Base-by-base conservation (phyloP, 257 asterid genomes). In the Solanum stenotomum region DNA sequence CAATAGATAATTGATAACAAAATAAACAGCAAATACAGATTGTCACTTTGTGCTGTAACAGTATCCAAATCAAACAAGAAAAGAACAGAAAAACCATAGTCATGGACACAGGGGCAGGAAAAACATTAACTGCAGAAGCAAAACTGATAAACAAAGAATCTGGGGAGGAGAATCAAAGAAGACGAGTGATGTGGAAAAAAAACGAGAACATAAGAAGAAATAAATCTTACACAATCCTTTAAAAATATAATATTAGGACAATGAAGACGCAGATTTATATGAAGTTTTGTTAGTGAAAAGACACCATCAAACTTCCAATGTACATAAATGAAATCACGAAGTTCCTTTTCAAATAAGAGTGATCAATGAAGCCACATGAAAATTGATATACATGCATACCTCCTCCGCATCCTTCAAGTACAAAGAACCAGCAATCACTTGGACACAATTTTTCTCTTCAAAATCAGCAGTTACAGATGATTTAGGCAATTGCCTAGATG, bases 321-420 rank as follows among this genome's bases (percentile, higher is more conserved):
- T 81, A 81, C 40, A 81, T 5, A 46, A 81, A 16, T 44, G 68
- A 81, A 81, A 81, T 81, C 85, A 16, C 8, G 4, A 9, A 37
- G 68, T 46, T 46, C 42, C 85, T 29, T 46, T 42, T 46, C 5
- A 14, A 44, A 9, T 46, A 46, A 29, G 68, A 27, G 70, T 49
- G 68, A 49, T 29, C 29, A 46, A 46, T 11, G 59, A 77, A n/a
- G 29, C 46, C 6, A 1, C 38, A 46, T 46, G 68, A 81, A 46
- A 81, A 37, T 46, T 74, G 40, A 85, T 27, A 83, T 71, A 63
- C 42, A 40, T 68, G 85, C 92, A 86, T 92, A 97, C 99, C 98
- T 96, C 98, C 90, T 93, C 91, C n/a, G 98, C 98, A 88, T 94
- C 98, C 93, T 96, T 94, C 56, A 97, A 90, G 95, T 89, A 94